phyloP scores from a whole-genome alignment of 129 eudicot species.

The Tagetes patula region DNA sequence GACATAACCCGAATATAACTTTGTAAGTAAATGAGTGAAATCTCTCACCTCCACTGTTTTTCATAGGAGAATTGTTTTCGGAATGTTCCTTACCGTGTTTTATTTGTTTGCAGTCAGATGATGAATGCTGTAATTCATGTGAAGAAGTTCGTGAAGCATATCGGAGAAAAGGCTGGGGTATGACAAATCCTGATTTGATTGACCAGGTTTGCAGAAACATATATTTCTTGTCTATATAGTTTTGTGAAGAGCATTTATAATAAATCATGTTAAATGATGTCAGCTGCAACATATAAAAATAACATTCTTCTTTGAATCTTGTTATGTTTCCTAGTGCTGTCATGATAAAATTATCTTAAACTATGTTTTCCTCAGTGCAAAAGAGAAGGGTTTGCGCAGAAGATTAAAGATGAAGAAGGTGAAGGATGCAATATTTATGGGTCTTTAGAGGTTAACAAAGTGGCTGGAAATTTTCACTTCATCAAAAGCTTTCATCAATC shows the following conservation, averaged over 20 bases:
- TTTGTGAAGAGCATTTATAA: neutral
- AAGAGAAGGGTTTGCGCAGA: constrained; percentile 89
- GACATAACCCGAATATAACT: neutral
- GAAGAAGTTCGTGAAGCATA: constrained; percentile 99
- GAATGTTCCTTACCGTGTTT: constrained; percentile 15
- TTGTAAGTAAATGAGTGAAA: neutral
- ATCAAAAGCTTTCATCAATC: constrained; percentile 86
- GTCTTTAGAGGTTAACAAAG: constrained; percentile 86
- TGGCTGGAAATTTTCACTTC: constrained; percentile 94
- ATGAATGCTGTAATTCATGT: constrained; percentile 95
- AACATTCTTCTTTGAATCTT: neutral
- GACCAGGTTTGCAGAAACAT: constrained; percentile 74
- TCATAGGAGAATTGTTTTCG: neutral
- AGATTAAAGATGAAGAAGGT: constrained; percentile 87
- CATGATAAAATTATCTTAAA: constrained; percentile 13
- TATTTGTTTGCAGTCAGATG: constrained; percentile 72
- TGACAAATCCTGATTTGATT: constrained; percentile 78
- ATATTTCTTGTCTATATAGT: constrained; percentile 1
- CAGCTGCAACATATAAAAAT: neutral
- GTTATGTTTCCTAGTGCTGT: neutral
- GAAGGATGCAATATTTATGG: constrained; percentile 97
- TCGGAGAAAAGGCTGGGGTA: constrained; percentile 91
- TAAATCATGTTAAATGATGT: neutral
- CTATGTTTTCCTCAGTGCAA: constrained; percentile 53
- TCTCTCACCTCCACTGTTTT: neutral